Percentiles rank a stretch among this genome's conserved stretches.
Evolutionary conservation across 345 rosid species (phyloP).

Genomic region (Moringa oleifera): DNA sequence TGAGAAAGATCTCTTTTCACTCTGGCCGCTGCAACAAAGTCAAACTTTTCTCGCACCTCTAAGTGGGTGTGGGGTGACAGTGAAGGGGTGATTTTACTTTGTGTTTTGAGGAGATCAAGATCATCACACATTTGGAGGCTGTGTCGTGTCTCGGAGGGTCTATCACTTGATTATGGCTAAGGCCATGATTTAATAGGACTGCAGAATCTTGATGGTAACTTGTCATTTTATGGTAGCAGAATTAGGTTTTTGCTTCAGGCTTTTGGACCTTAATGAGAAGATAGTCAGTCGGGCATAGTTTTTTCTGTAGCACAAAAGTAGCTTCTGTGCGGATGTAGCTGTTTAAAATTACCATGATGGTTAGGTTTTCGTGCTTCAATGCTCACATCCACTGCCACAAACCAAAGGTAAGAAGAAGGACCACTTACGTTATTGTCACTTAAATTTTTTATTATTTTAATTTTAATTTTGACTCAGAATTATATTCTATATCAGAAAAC

Average conservation of each 20-base stretch:
- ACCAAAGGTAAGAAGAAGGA: constrained; percentile 50
- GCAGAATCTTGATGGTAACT: constrained; percentile 21
- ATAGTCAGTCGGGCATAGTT: constrained; percentile 13
- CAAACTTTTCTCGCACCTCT: constrained; percentile 85
- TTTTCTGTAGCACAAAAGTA: constrained; percentile 10
- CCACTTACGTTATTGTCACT: constrained; percentile 11
- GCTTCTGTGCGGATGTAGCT: constrained; percentile 34
- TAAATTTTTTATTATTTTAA: constrained; percentile 10
- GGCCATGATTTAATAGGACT: constrained; percentile 20
- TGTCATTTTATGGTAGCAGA: constrained; percentile 14
- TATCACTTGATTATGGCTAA: constrained; percentile 98
- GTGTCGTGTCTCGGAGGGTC: constrained; percentile 81
- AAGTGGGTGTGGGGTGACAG: constrained; percentile 86
- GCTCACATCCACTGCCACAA: constrained; percentile 39
- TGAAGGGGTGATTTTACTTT: constrained; percentile 41
- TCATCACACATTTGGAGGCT: constrained; percentile 88
- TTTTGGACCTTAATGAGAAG: constrained; percentile 18
- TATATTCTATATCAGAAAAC: constrained; percentile 31
- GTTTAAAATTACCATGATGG: constrained; percentile 40
- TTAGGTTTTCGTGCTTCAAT: constrained; percentile 90
- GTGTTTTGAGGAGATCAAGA: constrained; percentile 63
- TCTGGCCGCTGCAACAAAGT: constrained; percentile 90
- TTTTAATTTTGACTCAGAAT: constrained; percentile 15
- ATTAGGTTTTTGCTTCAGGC: constrained; percentile 22
- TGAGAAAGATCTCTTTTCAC: constrained; percentile 52